Conservation (phyloP, 1,284 basidiomycete species). For the Moesziomyces antarcticus region DNA sequence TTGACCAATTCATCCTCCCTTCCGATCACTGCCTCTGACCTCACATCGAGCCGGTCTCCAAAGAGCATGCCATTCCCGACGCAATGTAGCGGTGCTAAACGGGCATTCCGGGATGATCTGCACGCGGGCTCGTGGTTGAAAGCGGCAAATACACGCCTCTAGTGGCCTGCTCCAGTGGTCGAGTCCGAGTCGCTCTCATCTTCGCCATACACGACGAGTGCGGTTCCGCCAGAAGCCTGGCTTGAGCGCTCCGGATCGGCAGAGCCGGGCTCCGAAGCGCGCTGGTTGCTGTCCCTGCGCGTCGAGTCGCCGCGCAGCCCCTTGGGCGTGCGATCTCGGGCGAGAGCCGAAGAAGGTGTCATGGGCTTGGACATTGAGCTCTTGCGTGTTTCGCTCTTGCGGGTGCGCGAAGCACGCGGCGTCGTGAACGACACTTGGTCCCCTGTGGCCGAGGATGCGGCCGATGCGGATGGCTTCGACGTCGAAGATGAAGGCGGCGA, state of each 20-base stretch:
- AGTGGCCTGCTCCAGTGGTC: slow-evolving; percentile 39
- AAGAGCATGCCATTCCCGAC: no score
- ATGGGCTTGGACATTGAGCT: slow-evolving; percentile 24
- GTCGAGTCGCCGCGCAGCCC: slow-evolving; percentile 11
- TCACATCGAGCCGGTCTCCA: no score
- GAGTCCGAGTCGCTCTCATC: slow-evolving; percentile 56
- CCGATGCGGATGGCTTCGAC: not conserved
- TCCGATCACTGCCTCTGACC: no score
- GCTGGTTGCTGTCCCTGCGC: slow-evolving; percentile 1
- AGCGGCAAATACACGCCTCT: not conserved
- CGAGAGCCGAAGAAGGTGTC: slow-evolving; percentile 40
- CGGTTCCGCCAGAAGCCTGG: slow-evolving; percentile 38
- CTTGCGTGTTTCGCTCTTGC: slow-evolving; percentile 20
- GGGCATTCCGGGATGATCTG: not conserved
- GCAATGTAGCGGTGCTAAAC: not conserved
- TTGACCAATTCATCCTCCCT: no score
- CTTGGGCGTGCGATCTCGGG: slow-evolving; percentile 32
- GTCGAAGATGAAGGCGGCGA: not conserved
- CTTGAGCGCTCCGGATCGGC: not conserved
- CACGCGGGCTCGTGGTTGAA: no score
- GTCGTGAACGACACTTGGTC: slow-evolving; percentile 9
- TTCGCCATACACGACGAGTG: slow-evolving; percentile 64
- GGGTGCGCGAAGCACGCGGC: slow-evolving; percentile 5
- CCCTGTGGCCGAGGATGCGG: not conserved
- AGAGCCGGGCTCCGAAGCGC: not conserved